These are phyloP conservation scores for Aspergillus bertholletiae DNA, from an alignment of 495 filamentous ascomycete genomes.

Conservation along the genomic window DNA sequence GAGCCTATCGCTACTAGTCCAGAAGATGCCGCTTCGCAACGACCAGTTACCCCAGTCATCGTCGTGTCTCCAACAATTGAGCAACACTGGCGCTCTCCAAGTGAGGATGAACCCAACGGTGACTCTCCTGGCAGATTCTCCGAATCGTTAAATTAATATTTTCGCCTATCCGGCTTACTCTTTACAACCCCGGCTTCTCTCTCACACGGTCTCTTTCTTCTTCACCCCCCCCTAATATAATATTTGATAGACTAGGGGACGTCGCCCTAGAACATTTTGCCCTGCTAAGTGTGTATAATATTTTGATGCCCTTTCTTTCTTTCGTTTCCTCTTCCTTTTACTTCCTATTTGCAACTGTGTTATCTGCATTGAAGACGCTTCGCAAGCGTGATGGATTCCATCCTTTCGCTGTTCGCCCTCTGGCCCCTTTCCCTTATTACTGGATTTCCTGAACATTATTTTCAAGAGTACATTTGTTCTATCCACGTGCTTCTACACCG, in stretches of 20 bases:
- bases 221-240: slow-evolving; percentile 42
- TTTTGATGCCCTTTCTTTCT: slow-evolving; percentile 8
- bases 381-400: slow-evolving; percentile 25
- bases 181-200: neutral
- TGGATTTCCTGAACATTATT: neutral
- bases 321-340: slow-evolving; percentile 12
- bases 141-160: slow-evolving; percentile 29
- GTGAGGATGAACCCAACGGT: slow-evolving; percentile 18
- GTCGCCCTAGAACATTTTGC: slow-evolving; percentile 29
- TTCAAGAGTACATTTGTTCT: slow-evolving; percentile 18
- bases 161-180: slow-evolving; percentile 1
- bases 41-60: slow-evolving; percentile 33
- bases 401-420: slow-evolving; percentile 19
- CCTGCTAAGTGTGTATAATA: slow-evolving; percentile 26
- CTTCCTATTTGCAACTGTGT: slow-evolving; percentile 15
- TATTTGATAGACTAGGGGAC: slow-evolving; percentile 38
- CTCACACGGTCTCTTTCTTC: too few species aligned
- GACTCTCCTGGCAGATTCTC: slow-evolving; percentile 27
- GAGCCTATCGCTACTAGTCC: slow-evolving; percentile 25
- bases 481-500: slow-evolving; percentile 6
- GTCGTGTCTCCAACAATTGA: slow-evolving; percentile 32
- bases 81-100: slow-evolving; percentile 18
- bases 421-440: slow-evolving; percentile 12
- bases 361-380: slow-evolving; percentile 12
- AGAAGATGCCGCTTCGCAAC: slow-evolving; percentile 18